These are phyloP conservation scores for Pachyrhizus erosus DNA, from an alignment of 306 rosid genomes.

Conservation along the genomic window DNA sequence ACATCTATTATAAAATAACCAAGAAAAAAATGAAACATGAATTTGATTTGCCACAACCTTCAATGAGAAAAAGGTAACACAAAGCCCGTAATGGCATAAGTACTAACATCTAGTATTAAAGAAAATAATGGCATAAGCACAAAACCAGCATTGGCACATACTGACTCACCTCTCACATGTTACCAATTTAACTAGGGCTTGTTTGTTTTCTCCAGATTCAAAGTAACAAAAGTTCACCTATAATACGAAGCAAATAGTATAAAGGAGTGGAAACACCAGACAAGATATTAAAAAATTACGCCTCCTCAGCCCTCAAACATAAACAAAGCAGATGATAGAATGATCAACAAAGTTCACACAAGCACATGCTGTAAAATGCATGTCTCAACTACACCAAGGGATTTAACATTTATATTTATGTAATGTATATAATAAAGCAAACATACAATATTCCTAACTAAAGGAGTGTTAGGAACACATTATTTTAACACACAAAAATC, in stretches of 20 bases:
- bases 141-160: conserved; percentile 25
- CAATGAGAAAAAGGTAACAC: not conserved
- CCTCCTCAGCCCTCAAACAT: conserved; percentile 11
- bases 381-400: not conserved
- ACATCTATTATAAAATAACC: conserved; percentile 58
- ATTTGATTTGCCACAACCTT: conserved; percentile 23
- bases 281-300: not conserved
- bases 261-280: conserved; percentile 29
- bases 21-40: conserved; percentile 8
- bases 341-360: not conserved
- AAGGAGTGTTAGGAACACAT: not conserved
- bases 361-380: conserved; percentile 1
- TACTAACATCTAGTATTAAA: not conserved
- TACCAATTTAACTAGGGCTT: conserved; percentile 91
- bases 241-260: conserved; percentile 32
- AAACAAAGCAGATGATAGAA: conserved; percentile 1
- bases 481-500: not conserved
- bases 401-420: not conserved
- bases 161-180: conserved; percentile 79
- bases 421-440: not conserved
- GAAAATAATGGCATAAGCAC: conserved; percentile 20
- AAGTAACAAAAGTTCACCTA: conserved; percentile 91
- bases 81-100: not conserved
- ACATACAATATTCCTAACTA: not conserved
- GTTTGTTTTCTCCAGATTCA: conserved; percentile 96